Evolutionary conservation across 768 basidiomycete species (phyloP), one percentile per base, ranked within the genome.

Genomic region (Pilatotrama ljubarskyi): DNA sequence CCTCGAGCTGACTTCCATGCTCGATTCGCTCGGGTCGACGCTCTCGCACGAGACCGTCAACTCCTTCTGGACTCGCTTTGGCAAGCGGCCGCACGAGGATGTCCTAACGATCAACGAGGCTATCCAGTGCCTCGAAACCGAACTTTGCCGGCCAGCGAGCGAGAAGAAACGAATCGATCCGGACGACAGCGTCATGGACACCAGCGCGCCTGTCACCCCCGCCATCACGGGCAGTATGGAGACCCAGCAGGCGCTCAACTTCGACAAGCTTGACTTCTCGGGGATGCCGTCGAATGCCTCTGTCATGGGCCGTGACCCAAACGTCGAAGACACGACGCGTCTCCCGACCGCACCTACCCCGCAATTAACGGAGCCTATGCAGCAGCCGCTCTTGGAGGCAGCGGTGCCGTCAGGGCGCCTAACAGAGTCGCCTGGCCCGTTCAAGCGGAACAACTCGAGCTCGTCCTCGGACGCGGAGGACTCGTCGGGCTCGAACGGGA

Each of bases 11-110:
- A 91, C 90, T 0, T 91, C 91, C 11, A 95, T 98, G 91, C 87
- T 99, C 42, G 96, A 98, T 75, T 96, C 95, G 1, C 86, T 99
- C 37, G 95, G 95, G 5, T 97, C 95, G 3, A 98, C 96, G 0
- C 83, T 98, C 49, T 90, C 90, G 7, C 74, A 73, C 0, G 77
- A 84, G 43, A 98, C 96, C 1, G 77, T 97, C 58, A 81, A 89
- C 65, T 81, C 81, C 14, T 98, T 96, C 82, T 98, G 91, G 76
- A 83, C 80, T 8, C 81, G 84, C 7, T 82, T 80, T 67, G 81
- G 81, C 57, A 93, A 91, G 72, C 75, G 80, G 4, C 82, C 86
- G 0, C 78, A 79, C 7, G 73, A 77, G 20, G 95, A 87, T 59
- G 88, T 93, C 66, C 75, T 99, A 32, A 88, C 87, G 0, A 73